Conservation (phyloP, 2,329 filamentous ascomycete genomes). For the Cryphonectria japonica region DNA sequence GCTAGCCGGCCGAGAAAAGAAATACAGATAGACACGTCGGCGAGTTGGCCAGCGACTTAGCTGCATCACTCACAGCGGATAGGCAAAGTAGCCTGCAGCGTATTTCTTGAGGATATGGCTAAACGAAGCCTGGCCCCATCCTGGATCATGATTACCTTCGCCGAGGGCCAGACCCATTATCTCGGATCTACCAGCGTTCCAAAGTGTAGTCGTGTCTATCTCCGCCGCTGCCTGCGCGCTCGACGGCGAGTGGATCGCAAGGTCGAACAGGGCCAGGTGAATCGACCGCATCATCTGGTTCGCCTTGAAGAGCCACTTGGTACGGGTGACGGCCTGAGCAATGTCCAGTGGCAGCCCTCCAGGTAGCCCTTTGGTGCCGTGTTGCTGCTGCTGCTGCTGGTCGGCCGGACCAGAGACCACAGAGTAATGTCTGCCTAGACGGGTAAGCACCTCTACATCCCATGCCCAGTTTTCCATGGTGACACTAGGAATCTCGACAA, state of each 20-base stretch:
- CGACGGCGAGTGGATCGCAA: not conserved
- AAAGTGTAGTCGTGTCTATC: not conserved
- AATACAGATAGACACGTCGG: not conserved
- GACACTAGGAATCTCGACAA: slow-evolving; percentile 8
- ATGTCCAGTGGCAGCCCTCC: not conserved
- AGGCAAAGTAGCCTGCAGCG: slow-evolving; percentile 7
- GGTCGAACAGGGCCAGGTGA: not conserved
- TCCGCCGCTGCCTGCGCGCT: not conserved
- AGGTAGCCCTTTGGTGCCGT: no score
- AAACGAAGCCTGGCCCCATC: slow-evolving; percentile 6
- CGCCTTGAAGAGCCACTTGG: not conserved
- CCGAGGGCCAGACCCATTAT: not conserved
- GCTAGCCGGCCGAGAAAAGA: not conserved
- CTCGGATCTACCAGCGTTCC: not conserved
- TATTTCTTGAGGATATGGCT: slow-evolving; percentile 2
- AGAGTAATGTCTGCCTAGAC: not conserved
- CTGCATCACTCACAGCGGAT: not conserved
- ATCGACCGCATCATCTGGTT: not conserved
- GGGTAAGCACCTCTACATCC: not conserved
- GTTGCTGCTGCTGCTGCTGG: not conserved
- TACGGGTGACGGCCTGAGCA: not conserved
- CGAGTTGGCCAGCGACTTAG: not conserved
- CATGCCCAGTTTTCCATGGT: slow-evolving; percentile 1
- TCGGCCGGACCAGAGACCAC: not conserved
- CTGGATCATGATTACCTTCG: not conserved